A percentile compares a stretch with the other conserved stretches of the same genome.
phyloP scores from a whole-genome alignment of 148 eudicot species.

The Beta vulgaris region DNA sequence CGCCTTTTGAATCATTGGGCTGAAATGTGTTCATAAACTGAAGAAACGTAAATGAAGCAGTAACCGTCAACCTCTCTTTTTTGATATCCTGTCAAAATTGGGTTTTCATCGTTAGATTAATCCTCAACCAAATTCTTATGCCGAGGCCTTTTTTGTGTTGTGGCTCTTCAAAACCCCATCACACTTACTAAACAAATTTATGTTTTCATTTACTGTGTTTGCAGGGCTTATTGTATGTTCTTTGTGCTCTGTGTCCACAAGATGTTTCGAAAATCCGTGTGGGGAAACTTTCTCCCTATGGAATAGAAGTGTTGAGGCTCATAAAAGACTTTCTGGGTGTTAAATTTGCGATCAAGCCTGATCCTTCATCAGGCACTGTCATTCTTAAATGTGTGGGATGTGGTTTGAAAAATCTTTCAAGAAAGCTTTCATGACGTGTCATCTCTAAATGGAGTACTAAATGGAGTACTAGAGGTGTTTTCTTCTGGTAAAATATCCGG shows the following conservation, averaged over 20 bases:
- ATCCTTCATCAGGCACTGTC: constrained; percentile 72
- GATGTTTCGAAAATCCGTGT: constrained; percentile 92
- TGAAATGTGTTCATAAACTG: too few relatives aligned
- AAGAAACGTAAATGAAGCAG: too few relatives aligned
- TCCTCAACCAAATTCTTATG: too few relatives aligned
- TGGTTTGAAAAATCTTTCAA: constrained; percentile 72
- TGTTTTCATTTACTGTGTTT: neutral
- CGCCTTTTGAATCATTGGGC: too few relatives aligned
- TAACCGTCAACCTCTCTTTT: too few relatives aligned
- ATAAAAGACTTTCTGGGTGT: constrained; percentile 70
- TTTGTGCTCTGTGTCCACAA: constrained; percentile 86
- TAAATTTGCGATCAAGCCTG: constrained; percentile 77
- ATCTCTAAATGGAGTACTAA: too few relatives aligned
- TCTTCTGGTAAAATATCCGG: neutral
- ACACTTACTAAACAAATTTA: neutral
- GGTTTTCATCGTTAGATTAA: too few relatives aligned
- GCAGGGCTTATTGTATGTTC: constrained; percentile 84
- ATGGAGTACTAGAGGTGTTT: too few relatives aligned
- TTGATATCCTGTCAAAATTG: too few relatives aligned
- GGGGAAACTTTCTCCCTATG: constrained; percentile 74
- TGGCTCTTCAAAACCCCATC: neutral
- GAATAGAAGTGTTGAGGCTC: constrained; percentile 66
- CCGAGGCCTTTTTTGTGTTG: too few relatives aligned
- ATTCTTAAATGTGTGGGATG: constrained; percentile 80
- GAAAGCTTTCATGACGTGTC: constrained; percentile 57